Conservation (phyloP, 176 grass and related monocot genomes). For the Pontederia crassipes region DNA sequence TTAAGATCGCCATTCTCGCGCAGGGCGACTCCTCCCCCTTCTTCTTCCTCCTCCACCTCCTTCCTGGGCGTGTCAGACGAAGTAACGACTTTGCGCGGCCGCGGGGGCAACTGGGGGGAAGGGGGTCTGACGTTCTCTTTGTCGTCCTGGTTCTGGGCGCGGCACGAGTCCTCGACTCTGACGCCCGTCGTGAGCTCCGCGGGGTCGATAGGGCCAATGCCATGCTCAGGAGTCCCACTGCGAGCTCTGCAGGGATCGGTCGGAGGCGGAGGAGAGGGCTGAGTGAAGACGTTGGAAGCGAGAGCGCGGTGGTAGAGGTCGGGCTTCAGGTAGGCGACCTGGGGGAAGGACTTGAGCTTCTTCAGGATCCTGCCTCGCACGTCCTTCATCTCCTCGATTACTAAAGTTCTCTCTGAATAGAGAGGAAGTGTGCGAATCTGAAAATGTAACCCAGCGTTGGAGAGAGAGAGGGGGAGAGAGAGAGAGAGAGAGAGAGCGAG, state of each 20-base stretch:
- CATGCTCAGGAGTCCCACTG: no score
- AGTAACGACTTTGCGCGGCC: neutral
- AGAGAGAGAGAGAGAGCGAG: no score
- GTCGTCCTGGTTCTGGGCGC: neutral
- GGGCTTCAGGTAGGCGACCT: conserved; percentile 8
- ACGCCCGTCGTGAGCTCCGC: neutral
- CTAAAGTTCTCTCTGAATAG: no score
- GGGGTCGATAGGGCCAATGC: neutral
- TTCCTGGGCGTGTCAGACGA: conserved; percentile 27
- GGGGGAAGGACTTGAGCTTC: conserved; percentile 43
- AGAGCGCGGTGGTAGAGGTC: conserved; percentile 1
- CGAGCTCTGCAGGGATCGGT: neutral
- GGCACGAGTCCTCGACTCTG: conserved; percentile 3
- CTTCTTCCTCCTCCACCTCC: neutral
- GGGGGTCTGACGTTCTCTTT: neutral
- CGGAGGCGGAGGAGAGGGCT: conserved; percentile 22
- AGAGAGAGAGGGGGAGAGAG: no score
- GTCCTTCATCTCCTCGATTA: no score
- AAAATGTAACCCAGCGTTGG: no score
- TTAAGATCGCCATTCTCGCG: neutral
- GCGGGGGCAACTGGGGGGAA: conserved; percentile 21
- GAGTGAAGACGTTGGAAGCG: conserved; percentile 14
- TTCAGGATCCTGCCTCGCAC: conserved; percentile 31
- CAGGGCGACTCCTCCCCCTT: neutral
- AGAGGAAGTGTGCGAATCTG: no score